Evolutionary conservation across 1,284 basidiomycete genomes (phyloP).

Genomic region (Ceratobasidium sp.): DNA sequence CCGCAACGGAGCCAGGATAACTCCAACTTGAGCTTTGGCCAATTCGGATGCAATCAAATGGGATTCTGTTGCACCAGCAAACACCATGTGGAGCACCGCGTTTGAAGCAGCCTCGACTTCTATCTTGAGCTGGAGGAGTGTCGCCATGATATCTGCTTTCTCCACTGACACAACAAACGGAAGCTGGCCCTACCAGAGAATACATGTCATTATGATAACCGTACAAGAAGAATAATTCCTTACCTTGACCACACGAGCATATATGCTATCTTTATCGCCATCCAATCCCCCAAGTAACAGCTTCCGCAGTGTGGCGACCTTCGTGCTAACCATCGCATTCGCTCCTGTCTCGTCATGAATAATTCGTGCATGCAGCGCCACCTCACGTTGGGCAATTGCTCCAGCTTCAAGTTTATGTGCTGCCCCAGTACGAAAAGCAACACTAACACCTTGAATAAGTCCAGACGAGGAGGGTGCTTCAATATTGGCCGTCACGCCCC

Average conservation of each 20-base stretch:
- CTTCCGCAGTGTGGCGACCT: constrained; percentile 65
- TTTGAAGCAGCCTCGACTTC: constrained; percentile 66
- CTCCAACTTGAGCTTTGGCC: constrained; percentile 71
- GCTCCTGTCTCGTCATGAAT: constrained; percentile 56
- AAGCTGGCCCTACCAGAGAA: constrained; percentile 57
- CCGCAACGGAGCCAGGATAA: constrained; percentile 71
- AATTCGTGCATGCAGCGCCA: constrained; percentile 74
- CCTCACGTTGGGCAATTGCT: constrained; percentile 72
- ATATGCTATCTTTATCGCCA: constrained; percentile 54
- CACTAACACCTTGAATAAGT: constrained; percentile 69
- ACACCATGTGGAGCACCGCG: constrained; percentile 52
- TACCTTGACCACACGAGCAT: constrained; percentile 59
- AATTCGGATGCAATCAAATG: constrained; percentile 79
- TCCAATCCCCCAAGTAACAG: constrained; percentile 59
- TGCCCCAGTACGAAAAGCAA: constrained; percentile 71
- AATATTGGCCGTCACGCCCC: constrained; percentile 51
- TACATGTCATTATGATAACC: neutral
- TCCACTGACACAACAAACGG: constrained; percentile 76
- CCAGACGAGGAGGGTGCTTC: constrained; percentile 65
- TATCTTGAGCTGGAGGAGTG: constrained; percentile 74
- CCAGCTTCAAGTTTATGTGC: constrained; percentile 68
- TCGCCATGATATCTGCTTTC: constrained; percentile 78
- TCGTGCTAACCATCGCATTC: constrained; percentile 57
- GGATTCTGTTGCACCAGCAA: constrained; percentile 78
- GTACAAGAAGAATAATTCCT: constrained; percentile 46